These are phyloP conservation scores for Alternaria dauci DNA, from an alignment of 2,329 filamentous ascomycete genomes.

Conservation along the genomic window DNA sequence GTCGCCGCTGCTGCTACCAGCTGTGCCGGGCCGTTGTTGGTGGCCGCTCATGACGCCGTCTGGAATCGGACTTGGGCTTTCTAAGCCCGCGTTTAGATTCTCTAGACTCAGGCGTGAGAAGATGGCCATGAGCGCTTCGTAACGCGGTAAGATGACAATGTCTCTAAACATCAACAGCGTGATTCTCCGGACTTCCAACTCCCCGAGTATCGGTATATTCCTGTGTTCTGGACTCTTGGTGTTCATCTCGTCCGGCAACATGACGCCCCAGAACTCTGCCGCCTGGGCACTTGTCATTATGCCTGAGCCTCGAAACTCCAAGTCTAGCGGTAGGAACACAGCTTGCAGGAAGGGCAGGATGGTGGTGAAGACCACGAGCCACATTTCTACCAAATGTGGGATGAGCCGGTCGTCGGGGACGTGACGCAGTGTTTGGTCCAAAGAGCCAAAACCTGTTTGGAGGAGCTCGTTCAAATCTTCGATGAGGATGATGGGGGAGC, in stretches of 20 bases:
- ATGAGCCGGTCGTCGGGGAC: constrained; percentile 89
- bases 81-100: constrained; percentile 63
- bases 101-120: constrained; percentile 91
- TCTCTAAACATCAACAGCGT: constrained; percentile 90
- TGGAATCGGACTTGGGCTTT: constrained; percentile 43
- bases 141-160: constrained; percentile 84
- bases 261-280: constrained; percentile 87
- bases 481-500: constrained; percentile 73
- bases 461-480: constrained; percentile 81
- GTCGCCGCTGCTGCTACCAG: constrained; percentile 32
- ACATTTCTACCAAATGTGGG: constrained; percentile 88
- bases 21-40: constrained; percentile 39
- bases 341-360: constrained; percentile 95
- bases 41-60: not conserved
- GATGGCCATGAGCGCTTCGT: constrained; percentile 86
- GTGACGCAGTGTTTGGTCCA: constrained; percentile 82
- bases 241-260: constrained; percentile 60
- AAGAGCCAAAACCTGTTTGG: constrained; percentile 80
- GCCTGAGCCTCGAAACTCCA: constrained; percentile 89
- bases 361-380: constrained; percentile 90
- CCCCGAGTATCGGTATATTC: constrained; percentile 57
- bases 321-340: constrained; percentile 89
- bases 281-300: constrained; percentile 82
- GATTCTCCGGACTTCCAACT: constrained; percentile 86
- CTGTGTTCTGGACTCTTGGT: constrained; percentile 54